These are phyloP conservation scores for Penicillium sp. DNA, from an alignment of 2,329 filamentous ascomycete species.

Conservation along the genomic window DNA sequence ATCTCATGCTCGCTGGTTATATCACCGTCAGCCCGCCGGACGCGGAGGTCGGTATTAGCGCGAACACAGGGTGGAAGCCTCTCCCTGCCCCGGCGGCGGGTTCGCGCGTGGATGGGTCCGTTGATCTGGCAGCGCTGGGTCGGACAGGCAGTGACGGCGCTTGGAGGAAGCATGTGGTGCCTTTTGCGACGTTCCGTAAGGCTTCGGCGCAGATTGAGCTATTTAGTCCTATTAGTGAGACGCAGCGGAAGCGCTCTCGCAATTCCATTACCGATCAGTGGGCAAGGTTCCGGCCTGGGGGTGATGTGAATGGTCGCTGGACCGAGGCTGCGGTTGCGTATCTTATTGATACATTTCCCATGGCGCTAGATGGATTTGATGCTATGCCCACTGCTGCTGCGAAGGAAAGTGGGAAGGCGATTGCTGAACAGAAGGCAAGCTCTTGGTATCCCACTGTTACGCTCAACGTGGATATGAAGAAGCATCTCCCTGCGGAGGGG, in stretches of 20 bases:
- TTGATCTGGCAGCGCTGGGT: conserved; percentile 23
- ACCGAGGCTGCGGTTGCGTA: conserved; percentile 64
- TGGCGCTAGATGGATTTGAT: conserved; percentile 57
- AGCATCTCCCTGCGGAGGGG: conserved; percentile 63
- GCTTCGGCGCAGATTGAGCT: conserved; percentile 53
- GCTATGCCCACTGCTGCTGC: conserved; percentile 27
- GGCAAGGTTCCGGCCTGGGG: conserved; percentile 60
- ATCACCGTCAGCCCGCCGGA: conserved; percentile 61
- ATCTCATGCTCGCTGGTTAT: conserved; percentile 63
- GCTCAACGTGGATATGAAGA: conserved; percentile 76
- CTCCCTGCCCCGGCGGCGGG: conserved; percentile 45
- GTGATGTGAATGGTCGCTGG: conserved; percentile 50
- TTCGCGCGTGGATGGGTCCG: conserved; percentile 32
- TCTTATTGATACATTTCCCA: conserved; percentile 67
- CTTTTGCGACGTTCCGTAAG: conserved; percentile 43
- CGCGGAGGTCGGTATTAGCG: conserved; percentile 58
- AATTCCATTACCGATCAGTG: conserved; percentile 59
- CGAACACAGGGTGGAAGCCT: conserved; percentile 55
- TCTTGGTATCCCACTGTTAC: conserved; percentile 76
- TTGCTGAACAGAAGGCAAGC: conserved; percentile 32
- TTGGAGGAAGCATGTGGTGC: conserved; percentile 25
- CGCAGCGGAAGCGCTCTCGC: conserved; percentile 15
- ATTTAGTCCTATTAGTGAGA: conserved; percentile 33
- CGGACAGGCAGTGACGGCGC: conserved; percentile 26
- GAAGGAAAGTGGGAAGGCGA: conserved; percentile 23